phyloP scores from a whole-genome alignment of 352 stramenopile genomes.

The Sclerospora graminicola region DNA sequence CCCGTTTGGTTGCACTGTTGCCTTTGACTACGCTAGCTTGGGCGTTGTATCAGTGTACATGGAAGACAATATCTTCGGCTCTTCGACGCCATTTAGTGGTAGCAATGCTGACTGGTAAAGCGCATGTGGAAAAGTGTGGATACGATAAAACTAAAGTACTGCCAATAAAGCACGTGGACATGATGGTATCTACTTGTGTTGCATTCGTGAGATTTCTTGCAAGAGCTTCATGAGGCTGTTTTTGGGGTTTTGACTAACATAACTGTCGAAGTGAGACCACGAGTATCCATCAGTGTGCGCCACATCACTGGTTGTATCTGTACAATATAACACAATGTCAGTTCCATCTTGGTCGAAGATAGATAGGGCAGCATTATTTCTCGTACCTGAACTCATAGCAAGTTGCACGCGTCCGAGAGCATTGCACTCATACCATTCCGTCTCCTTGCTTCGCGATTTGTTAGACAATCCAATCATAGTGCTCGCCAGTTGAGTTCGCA shows the following conservation, averaged over 20 bases:
- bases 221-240: constrained; percentile 41
- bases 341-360: too few species aligned
- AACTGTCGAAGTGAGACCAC: constrained; percentile 74
- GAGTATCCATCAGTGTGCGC: constrained; percentile 61
- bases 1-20: not conserved
- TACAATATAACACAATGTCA: not conserved
- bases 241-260: constrained; percentile 31
- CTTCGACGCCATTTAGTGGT: constrained; percentile 10
- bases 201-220: constrained; percentile 54
- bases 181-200: constrained; percentile 24
- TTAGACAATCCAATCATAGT: constrained; percentile 66
- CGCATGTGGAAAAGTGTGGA: constrained; percentile 1
- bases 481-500: constrained; percentile 50
- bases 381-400: constrained; percentile 41
- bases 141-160: constrained; percentile 3
- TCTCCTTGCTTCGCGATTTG: constrained; percentile 64
- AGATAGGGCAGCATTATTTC: too few species aligned
- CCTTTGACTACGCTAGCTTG: constrained; percentile 15
- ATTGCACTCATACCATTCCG: constrained; percentile 77
- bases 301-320: constrained; percentile 28
- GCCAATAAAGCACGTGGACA: not conserved
- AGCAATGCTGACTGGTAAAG: constrained; percentile 7
- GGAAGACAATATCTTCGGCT: constrained; percentile 11
- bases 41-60: constrained; percentile 53
- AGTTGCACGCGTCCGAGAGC: constrained; percentile 46